phyloP scores from a whole-genome alignment of 1,139 yeast species.

The Debaryomyces sp. region DNA sequence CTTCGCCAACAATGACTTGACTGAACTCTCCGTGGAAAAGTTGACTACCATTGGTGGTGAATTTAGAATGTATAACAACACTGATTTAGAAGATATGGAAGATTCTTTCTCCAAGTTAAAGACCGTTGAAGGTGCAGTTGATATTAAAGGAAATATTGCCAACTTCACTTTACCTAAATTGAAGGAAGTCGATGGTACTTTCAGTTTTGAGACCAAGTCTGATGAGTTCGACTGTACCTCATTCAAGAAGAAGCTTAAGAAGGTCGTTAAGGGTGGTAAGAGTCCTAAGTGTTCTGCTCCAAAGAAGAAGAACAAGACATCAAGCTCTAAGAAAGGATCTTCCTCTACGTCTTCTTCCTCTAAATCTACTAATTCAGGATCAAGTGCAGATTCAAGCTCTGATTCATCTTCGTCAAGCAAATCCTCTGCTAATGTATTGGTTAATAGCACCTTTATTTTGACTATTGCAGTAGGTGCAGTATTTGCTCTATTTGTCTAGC shows the following conservation, averaged over 20 bases:
- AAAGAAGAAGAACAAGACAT: constrained; percentile 17
- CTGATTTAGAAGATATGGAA: constrained; percentile 38
- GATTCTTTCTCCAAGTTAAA: constrained; percentile 32
- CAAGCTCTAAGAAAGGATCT: constrained; percentile 20
- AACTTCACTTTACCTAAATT: constrained; percentile 44
- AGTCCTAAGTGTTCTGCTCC: constrained; percentile 49
- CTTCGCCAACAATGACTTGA: constrained; percentile 47
- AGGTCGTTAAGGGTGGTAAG: constrained; percentile 46
- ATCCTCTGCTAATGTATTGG: constrained; percentile 8
- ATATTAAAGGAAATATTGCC: constrained; percentile 40
- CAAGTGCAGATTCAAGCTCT: constrained; percentile 13
- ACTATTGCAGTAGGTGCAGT: constrained; percentile 8
- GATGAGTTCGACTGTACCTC: constrained; percentile 42
- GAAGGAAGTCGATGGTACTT: constrained; percentile 48
- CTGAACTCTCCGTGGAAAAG: constrained; percentile 28
- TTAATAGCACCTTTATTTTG: constrained; percentile 6
- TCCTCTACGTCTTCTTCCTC: constrained; percentile 10
- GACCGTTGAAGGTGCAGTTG: constrained; percentile 46
- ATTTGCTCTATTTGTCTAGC: constrained; percentile 8
- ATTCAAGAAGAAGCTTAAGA: constrained; percentile 35
- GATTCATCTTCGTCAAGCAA: constrained; percentile 11
- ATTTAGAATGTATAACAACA: constrained; percentile 46
- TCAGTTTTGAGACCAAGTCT: constrained; percentile 38
- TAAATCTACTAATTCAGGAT: constrained; percentile 10
- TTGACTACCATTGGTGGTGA: constrained; percentile 47